Evolutionary conservation across 75 land plant genomes (phyloP), one percentile per base, ranked within the genome.

Genomic region (Chamaecyparis obtusa): DNA sequence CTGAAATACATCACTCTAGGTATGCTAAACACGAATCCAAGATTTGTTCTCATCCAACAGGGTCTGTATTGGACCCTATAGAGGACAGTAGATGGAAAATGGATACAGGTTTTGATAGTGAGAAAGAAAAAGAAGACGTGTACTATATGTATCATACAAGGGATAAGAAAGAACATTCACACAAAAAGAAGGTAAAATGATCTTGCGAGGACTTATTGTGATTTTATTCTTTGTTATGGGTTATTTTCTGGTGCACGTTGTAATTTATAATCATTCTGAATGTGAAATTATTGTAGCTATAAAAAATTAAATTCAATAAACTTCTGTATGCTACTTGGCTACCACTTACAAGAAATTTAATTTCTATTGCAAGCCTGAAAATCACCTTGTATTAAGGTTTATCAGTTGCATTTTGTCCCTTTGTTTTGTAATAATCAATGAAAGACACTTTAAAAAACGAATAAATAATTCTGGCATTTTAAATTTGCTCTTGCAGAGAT

Each of bases 51-150:
- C 74, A 88, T 64, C 55, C 33, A n/a, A 86, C 48, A 13, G 85
- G 19, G 39, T 81, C 90, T 67, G n/a, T 86, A 27, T 24, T 32
- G 35, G 84, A 32, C 44, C 69, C 44, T 36, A 84, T 89, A 76
- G 89, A 89, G 86, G 90, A 76, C 55, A 85, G 86, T 60, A 89
- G 90, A 17, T 89, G 90, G 90, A 84, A 89, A 84, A 84, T 84
- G 85, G 41, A 55, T 36, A 54, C 85, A 56, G 64, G 85, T 56
- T 56, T 56, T 27, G 85, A 84, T 84, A 84, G 37, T 56, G 67
- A 84, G 30, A 54, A 54, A 35, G 85, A 84, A 84, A 54, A 35
- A 55, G 85, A 84, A 84, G 85, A 84, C 35, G 37, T 84, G 85
- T 56, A 84, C 36, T 17, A 35, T 54, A 84, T 33, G 67, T 84